Conservation (phyloP, 768 basidiomycete genomes). For the Psilocybe sp. region DNA sequence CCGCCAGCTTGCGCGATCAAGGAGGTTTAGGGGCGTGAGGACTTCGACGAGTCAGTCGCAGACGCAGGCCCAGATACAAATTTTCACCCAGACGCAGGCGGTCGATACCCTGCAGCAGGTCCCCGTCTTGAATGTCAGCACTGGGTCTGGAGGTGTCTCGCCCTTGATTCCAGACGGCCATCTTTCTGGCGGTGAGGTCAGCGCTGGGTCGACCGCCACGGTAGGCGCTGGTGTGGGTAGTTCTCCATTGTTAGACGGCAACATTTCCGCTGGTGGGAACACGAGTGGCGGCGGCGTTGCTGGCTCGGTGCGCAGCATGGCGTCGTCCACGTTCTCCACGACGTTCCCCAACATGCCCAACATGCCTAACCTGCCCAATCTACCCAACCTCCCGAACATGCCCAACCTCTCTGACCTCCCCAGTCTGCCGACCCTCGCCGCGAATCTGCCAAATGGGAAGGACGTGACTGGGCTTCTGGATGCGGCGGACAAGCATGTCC, state of each 20-base stretch:
- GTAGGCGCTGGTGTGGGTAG: too few species aligned
- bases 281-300: too few species aligned
- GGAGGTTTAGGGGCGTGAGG: too few species aligned
- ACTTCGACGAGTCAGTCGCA: too few species aligned
- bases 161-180: neutral
- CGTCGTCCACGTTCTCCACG: conserved; percentile 31
- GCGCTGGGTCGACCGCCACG: too few species aligned
- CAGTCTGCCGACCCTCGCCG: conserved; percentile 28
- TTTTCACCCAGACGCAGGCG: too few species aligned
- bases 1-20: conserved; percentile 64
- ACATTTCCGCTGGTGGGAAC: too few species aligned
- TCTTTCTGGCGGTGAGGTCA: too few species aligned
- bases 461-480: conserved; percentile 58
- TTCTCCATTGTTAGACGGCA: too few species aligned
- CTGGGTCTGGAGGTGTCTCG: neutral
- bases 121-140: neutral
- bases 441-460: conserved; percentile 41
- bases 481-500: conserved; percentile 87
- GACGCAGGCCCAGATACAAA: too few species aligned
- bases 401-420: conserved; percentile 44
- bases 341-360: conserved; percentile 52
- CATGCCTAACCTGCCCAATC: conserved; percentile 38
- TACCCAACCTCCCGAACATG: conserved; percentile 45
- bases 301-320: too few species aligned
- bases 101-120: conserved; percentile 1